Conservation (phyloP, 805 yeast species). For the Zygotorulaspora danielsina region DNA sequence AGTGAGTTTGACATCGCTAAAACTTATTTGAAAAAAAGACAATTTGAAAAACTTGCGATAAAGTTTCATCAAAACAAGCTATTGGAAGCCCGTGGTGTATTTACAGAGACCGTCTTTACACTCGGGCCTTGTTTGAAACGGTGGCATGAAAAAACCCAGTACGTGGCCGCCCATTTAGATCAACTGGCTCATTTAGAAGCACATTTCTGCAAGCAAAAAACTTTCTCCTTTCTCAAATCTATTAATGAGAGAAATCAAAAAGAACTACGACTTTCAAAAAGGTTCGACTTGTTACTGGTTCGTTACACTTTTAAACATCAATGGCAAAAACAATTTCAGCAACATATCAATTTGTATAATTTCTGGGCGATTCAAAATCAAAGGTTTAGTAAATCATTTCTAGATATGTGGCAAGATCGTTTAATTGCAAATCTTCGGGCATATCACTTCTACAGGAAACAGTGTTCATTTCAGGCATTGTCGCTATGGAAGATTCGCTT, state of each 20-base stretch:
- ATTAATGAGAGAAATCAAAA: slow-evolving; percentile 10
- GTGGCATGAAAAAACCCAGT: slow-evolving; percentile 5
- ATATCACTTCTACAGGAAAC: slow-evolving; percentile 1
- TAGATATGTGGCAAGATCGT: slow-evolving; percentile 11
- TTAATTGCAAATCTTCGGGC: slow-evolving; percentile 10
- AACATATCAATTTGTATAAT: slow-evolving; percentile 15
- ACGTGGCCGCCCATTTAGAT: background rate
- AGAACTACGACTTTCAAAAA: slow-evolving; percentile 11
- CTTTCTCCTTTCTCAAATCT: slow-evolving; percentile 8
- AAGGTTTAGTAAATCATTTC: slow-evolving; percentile 3
- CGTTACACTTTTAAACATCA: slow-evolving; percentile 15
- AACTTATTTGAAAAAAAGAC: background rate
- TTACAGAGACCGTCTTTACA: slow-evolving; percentile 7
- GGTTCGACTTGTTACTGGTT: slow-evolving; percentile 9
- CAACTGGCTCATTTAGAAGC: slow-evolving; percentile 10
- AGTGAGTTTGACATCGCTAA: slow-evolving; percentile 2
- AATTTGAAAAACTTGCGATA: slow-evolving; percentile 1
- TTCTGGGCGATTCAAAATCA: slow-evolving; percentile 10
- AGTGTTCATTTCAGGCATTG: background rate
- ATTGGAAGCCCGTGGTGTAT: slow-evolving; percentile 17
- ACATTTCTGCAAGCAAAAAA: slow-evolving; percentile 11
- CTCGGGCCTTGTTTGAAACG: slow-evolving; percentile 6
- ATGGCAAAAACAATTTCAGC: slow-evolving; percentile 24
- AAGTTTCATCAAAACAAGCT: slow-evolving; percentile 11
- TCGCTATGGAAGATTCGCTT: slow-evolving; percentile 8